Evolutionary conservation across 163 green algal species (phyloP), one percentile per base, ranked within the genome.

Genomic region (Chlamydomonas reinhardtii): DNA sequence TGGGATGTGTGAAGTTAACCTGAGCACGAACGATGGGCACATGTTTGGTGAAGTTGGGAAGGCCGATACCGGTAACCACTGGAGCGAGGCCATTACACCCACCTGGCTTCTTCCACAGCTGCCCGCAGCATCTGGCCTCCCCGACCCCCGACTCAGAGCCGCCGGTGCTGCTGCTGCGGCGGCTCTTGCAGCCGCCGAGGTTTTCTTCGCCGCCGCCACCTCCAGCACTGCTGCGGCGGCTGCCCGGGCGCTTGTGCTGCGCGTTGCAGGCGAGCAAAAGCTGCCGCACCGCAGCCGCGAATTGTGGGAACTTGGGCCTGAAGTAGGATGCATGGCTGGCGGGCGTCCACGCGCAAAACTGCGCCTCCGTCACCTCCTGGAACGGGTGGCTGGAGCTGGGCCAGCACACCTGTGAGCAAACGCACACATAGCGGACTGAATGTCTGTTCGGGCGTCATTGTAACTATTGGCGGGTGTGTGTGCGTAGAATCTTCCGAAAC

Each of bases 91-190:
- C n/a, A n/a, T n/a, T n/a, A n/a, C n/a, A n/a, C 64, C 48, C 65
- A 84, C 76, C 64, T 48, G 32, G 29, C n/a, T 48, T 68, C 6
- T 54, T 43, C 76, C 76, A 84, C 15, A 84, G 64, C 65, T 34
- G 14, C 16, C 59, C 37, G 11, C 76, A 65, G 39, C 39, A 84
- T 65, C 76, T 8, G 39, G 39, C 5, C 39, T 5, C 39, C 39
- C 8, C 66, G 39, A 27, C 9, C 2, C 19, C 48, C 12, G 48
- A 14, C 48, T 20, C 19, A 2, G 14, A 2, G 35, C 52, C 52
- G 52, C 78, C 68, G 0, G 52, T 35, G 34, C 68, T 68, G 78
- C 78, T 77, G 78, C 68, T 72, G 31, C 68, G 48, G 2, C 68
- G 68, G 52, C 66, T 59, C 78, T 85, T 85, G 65, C 27, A 27